Base-by-base conservation (phyloP, 768 basidiomycete genomes). In the Dentipellis sp. region DNA sequence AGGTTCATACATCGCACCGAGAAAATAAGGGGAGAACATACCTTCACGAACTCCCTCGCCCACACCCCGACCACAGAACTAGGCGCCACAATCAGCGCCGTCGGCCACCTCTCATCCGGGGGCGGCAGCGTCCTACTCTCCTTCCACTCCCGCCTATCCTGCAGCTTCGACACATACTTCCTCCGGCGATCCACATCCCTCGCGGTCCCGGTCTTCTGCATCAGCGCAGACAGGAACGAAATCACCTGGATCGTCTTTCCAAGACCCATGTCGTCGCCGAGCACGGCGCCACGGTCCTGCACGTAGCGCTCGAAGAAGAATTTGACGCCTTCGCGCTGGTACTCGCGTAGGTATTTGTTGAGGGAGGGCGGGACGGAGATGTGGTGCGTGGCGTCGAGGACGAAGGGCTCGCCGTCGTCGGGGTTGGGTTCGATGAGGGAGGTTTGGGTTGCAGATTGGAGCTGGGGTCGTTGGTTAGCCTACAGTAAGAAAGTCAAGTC, bases 201-300 rank as follows among this genome's bases (percentile, higher is more conserved):
- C 7, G 62, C 64, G 39, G 82, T 74, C 1, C 91, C 91, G 1
- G 73, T 68, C 68, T 95, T 95, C 58, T 77, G 72, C 94, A 97
- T 95, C 56, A 97, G 88, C 0, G 94, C 94, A 0, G 91, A 87
- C 2, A 98, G 77, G 64, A 93, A 89, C 0, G 87, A 79, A 47
- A 94, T 89, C 22, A 93, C 86, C 68, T 98, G 95, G 19, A 97
- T 93, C 0, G 95, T 98, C 78, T 98, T 98, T 2, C 87, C 95
- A 59, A 86, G 74, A 61, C 92, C 95, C 95, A 98, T 98, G 65
- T 98, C 95, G 66, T 98, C 95, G 5, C 95, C 95, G 4, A 98
- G 76, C 10, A 97, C 67, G 0, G 87, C 94, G 0, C 95, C 95
- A 46, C 75, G 73, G 0, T 76, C 78, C 60, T 84, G 72, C 29